These are phyloP conservation scores for Cladorrhinum sp. DNA, from an alignment of 2,329 filamentous ascomycete species.

Conservation along the genomic window DNA sequence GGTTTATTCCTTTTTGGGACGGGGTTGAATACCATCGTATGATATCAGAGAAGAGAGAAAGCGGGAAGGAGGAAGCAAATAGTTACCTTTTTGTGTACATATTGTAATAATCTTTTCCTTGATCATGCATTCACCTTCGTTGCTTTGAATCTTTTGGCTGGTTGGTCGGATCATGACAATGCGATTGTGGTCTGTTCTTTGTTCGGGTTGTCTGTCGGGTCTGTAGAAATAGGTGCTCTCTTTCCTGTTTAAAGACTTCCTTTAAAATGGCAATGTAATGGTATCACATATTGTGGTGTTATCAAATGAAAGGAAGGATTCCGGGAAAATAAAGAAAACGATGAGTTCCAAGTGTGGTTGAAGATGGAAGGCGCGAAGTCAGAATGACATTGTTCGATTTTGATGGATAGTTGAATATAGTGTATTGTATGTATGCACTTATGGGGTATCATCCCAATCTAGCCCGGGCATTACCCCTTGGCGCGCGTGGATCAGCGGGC, in stretches of 20 bases:
- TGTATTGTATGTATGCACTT: too few relatives aligned
- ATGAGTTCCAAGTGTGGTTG: neutral
- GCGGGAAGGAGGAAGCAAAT: neutral
- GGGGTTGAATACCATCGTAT: neutral
- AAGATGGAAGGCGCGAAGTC: neutral
- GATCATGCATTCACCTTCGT: neutral
- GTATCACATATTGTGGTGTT: neutral
- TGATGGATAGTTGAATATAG: neutral
- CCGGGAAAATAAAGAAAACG: neutral
- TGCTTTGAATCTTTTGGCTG: neutral
- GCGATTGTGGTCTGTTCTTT: neutral
- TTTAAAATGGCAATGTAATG: neutral
- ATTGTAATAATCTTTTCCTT: neutral
- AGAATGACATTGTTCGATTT: neutral
- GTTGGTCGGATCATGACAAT: neutral
- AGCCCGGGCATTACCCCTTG: neutral
- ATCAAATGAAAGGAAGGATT: neutral
- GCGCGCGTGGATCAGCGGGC: neutral
- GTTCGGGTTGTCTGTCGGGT: neutral
- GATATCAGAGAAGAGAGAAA: neutral
- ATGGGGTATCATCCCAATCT: neutral
- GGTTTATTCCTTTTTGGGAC: neutral
- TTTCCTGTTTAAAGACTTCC: neutral
- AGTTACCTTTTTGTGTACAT: neutral
- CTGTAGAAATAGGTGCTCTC: neutral